A percentile compares a stretch with the other conserved stretches of the same genome.
phyloP scores from a whole-genome alignment of 1,284 basidiomycete species.

The Ustilago cynodontis region DNA sequence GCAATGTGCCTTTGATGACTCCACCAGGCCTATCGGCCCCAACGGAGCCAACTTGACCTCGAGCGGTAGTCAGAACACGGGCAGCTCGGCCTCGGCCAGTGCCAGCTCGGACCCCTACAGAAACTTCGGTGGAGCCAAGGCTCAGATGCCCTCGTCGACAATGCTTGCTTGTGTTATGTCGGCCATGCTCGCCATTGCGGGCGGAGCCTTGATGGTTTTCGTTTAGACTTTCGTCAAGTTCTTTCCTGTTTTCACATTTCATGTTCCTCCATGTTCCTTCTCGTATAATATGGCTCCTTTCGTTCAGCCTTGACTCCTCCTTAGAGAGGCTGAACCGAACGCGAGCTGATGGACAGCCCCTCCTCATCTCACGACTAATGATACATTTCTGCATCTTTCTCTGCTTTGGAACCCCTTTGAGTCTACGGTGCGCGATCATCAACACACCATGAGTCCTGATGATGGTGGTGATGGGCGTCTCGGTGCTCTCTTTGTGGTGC shows the following conservation, averaged over 20 bases:
- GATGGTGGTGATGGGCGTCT: neutral
- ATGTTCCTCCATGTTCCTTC: neutral
- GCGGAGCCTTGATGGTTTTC: conserved; percentile 31
- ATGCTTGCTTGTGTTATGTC: conserved; percentile 30
- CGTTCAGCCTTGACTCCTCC: neutral
- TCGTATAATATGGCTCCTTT: neutral
- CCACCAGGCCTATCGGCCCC: conserved; percentile 59
- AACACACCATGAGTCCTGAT: neutral
- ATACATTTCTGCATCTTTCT: neutral
- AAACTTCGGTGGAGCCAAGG: conserved; percentile 32
- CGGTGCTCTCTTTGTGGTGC: no score
- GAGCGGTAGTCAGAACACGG: conserved; percentile 36
- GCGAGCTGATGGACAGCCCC: neutral
- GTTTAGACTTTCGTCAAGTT: conserved; percentile 13
- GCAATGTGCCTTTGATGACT: conserved; percentile 55
- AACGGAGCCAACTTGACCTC: conserved; percentile 54
- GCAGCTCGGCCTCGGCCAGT: conserved; percentile 16
- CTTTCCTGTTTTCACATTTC: neutral
- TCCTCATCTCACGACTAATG: neutral
- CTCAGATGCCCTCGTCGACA: neutral
- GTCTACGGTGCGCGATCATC: neutral
- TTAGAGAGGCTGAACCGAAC: neutral
- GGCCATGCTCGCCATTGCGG: conserved; percentile 15
- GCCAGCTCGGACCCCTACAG: conserved; percentile 42
- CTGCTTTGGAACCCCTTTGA: neutral